Evolutionary conservation across 805 yeast species (phyloP), one percentile per base, ranked within the genome.

Genomic region (Sugiyamaella chiloensis): DNA sequence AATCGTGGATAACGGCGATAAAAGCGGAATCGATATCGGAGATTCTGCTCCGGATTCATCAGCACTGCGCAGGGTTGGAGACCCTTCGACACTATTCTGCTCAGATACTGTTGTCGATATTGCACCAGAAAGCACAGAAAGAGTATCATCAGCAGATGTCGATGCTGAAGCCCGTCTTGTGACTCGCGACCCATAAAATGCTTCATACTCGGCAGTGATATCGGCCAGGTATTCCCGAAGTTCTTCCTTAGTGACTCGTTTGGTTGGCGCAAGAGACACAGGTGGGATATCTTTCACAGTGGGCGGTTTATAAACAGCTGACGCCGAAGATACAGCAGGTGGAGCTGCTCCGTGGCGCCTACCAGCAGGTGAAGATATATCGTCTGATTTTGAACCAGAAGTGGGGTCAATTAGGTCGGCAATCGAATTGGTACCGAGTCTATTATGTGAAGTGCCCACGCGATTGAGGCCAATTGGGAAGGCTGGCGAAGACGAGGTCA

Each of bases 281-380:
- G 83, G 88, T 0, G 97, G 96, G 8, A 91, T 91, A 59, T 93
- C 98, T 42, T 75, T 74, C 1, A 77, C 71, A 0, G 96, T 83
- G 0, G 99, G 98, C 12, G 65, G 54, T 35, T 60, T 54, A 48
- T 57, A 65, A 17, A 65, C 70, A 54, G 51, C 72, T 54, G 51
- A 61, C 20, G 36, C 24, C 8, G 47, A 27, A 56, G 46, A 73
- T 66, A 60, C 81, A 81, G 14, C 24, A 11, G 16, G 19, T 6
- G 27, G 27, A 20, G 9, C 45, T 16, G 14, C 31, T 6, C 31
- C 29, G 12, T 14, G 23, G 5, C 42, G 42, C 6, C 40, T 24
- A 17, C 47, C 44, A 17, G 76, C 49, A 5, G 48, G 46, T 5
- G 54, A 41, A 3, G 51, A 40, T 27, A 34, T 44, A 27, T 40